These are phyloP conservation scores for Schrenkiella parvula DNA, from an alignment of 345 rosid genomes.

Conservation along the genomic window DNA sequence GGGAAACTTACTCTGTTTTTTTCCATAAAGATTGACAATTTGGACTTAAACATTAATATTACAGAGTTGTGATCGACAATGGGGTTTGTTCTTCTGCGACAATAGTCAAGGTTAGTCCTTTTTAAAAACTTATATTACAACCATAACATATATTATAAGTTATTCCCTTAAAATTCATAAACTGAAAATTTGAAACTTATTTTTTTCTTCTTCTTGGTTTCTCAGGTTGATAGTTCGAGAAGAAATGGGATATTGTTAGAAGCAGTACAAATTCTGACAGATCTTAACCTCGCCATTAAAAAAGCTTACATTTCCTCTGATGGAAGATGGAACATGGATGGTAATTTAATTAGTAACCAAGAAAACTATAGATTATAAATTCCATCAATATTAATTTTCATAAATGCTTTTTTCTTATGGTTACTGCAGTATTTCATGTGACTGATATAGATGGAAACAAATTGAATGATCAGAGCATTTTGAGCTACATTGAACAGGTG, in stretches of 20 bases:
- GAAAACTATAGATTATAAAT: too few species aligned
- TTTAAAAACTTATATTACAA: not conserved
- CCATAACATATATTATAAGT: not conserved
- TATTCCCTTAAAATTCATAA: not conserved
- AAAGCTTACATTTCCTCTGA: not conserved
- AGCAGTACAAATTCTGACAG: not conserved
- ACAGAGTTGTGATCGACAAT: not conserved
- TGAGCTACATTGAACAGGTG: conserved; percentile 86
- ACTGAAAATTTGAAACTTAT: conserved; percentile 1
- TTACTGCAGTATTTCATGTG: conserved; percentile 82
- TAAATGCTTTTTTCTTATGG: too few species aligned
- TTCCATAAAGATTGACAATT: not conserved
- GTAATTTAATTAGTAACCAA: not conserved
- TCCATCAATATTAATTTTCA: too few species aligned
- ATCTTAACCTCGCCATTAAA: not conserved
- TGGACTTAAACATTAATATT: not conserved
- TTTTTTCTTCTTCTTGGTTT: not conserved
- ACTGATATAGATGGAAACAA: conserved; percentile 87
- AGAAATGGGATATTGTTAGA: not conserved
- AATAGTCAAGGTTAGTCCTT: not conserved
- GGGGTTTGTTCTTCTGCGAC: not conserved
- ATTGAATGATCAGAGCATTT: conserved; percentile 67
- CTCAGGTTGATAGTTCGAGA: not conserved
- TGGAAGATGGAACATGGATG: not conserved
- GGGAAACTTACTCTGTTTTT: too few species aligned